Evolutionary conservation across 441 rosid genomes (phyloP).

Genomic region (Syzygium malaccense): DNA sequence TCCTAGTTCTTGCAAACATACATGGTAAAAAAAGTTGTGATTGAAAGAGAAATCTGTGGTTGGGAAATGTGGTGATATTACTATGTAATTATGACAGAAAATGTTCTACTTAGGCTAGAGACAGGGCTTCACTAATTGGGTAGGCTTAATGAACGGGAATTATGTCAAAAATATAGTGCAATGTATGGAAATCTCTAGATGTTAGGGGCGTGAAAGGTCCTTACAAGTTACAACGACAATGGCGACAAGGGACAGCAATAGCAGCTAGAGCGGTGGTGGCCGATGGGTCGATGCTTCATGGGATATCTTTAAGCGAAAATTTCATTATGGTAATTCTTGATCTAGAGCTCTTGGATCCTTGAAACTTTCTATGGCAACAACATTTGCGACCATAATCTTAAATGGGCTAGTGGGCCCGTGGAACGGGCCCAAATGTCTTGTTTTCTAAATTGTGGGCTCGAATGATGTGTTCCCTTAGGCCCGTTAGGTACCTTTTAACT

Average conservation of each 20-base stretch:
- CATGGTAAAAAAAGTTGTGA: neutral
- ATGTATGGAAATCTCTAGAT: neutral
- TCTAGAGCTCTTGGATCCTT: neutral
- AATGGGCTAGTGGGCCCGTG: neutral
- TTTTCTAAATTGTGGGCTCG: neutral
- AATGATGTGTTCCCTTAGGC: neutral
- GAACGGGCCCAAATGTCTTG: neutral
- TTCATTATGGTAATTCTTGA: neutral
- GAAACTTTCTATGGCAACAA: neutral
- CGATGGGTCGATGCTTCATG: neutral
- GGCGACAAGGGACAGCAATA: fast-evolving
- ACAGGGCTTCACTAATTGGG: neutral
- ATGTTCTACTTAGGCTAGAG: neutral
- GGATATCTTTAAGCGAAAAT: neutral
- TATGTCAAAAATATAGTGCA: neutral
- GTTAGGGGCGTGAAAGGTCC: fast-evolving
- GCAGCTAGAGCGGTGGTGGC: neutral
- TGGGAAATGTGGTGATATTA: neutral
- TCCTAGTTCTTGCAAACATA: neutral
- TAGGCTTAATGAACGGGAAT: neutral
- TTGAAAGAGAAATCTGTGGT: neutral
- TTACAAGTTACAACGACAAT: neutral
- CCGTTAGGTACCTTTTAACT: neutral
- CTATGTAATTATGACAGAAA: neutral
- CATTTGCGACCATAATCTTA: too few relatives aligned